These are phyloP conservation scores for Trypanosoma vivax DNA, from an alignment of 208 protist species.

Conservation along the genomic window DNA sequence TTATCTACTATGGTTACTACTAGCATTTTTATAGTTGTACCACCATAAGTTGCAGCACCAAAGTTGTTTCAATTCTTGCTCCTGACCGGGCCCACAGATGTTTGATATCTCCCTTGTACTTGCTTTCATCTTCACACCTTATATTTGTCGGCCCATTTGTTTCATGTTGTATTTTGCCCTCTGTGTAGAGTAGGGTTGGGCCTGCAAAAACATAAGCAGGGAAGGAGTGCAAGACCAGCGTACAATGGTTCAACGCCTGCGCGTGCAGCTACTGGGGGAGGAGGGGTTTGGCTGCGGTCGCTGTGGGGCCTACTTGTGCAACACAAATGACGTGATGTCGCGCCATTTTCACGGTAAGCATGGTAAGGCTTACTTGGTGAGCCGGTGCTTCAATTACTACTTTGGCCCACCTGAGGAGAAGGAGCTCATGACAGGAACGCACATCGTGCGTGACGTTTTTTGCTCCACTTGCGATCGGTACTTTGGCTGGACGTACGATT, in stretches of 20 bases:
- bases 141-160: too few species aligned
- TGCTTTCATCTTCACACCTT: too few species aligned
- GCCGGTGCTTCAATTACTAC: constrained; percentile 71
- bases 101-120: too few species aligned
- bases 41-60: too few species aligned
- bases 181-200: not conserved
- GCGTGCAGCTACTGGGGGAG: constrained; percentile 18
- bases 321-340: constrained; percentile 55
- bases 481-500: constrained; percentile 80
- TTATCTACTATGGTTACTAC: too few species aligned
- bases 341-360: constrained; percentile 64
- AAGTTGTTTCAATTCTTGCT: too few species aligned
- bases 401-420: constrained; percentile 69
- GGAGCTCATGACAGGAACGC: constrained; percentile 65
- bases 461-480: constrained; percentile 67
- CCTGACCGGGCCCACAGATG: too few species aligned
- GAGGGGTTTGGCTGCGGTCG: constrained; percentile 64
- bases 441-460: constrained; percentile 76
- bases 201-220: not conserved
- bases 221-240: too few species aligned
- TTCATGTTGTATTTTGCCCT: too few species aligned
- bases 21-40: too few species aligned
- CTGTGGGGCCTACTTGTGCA: constrained; percentile 64
- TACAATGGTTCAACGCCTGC: constrained; percentile 32
- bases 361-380: constrained; percentile 63